Conservation (phyloP, 2,329 filamentous ascomycete genomes). For the Corniculantispora saksenae region DNA sequence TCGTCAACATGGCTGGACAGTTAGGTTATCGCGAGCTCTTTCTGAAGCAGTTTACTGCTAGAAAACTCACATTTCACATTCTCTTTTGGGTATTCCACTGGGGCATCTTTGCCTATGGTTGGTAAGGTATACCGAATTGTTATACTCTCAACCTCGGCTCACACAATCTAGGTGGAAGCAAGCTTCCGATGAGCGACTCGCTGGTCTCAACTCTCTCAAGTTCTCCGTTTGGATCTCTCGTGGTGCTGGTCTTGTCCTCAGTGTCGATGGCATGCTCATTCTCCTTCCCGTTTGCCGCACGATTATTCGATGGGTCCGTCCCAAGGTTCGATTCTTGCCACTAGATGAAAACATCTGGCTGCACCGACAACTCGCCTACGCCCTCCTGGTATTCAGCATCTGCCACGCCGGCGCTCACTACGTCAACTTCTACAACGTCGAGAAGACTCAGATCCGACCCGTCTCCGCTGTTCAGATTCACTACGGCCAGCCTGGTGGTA, state of each 20-base stretch:
- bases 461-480: slow-evolving; percentile 86
- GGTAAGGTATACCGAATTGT: slow-evolving; percentile 56
- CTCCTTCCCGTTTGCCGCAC: slow-evolving; percentile 94
- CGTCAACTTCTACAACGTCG: slow-evolving; percentile 98
- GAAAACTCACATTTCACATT: slow-evolving; percentile 77
- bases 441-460: slow-evolving; percentile 78
- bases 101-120: slow-evolving; percentile 80
- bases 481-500: slow-evolving; percentile 83
- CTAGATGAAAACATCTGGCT: slow-evolving; percentile 98
- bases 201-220: slow-evolving; percentile 74
- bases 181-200: slow-evolving; percentile 64
- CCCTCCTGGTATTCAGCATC: slow-evolving; percentile 78
- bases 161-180: slow-evolving; percentile 72
- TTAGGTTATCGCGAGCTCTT: slow-evolving; percentile 46
- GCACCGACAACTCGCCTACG: slow-evolving; percentile 90
- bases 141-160: neutral
- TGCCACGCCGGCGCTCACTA: slow-evolving; percentile 83
- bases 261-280: slow-evolving; percentile 83
- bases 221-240: slow-evolving; percentile 96
- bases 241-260: slow-evolving; percentile 84
- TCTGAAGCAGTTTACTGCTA: slow-evolving; percentile 66
- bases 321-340: slow-evolving; percentile 83
- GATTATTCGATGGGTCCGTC: slow-evolving; percentile 78
- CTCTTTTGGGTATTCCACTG: slow-evolving; percentile 80
- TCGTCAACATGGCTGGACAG: slow-evolving; percentile 40